Base-by-base conservation (phyloP, 495 filamentous ascomycete genomes). In the Penicilliopsis zonata region DNA sequence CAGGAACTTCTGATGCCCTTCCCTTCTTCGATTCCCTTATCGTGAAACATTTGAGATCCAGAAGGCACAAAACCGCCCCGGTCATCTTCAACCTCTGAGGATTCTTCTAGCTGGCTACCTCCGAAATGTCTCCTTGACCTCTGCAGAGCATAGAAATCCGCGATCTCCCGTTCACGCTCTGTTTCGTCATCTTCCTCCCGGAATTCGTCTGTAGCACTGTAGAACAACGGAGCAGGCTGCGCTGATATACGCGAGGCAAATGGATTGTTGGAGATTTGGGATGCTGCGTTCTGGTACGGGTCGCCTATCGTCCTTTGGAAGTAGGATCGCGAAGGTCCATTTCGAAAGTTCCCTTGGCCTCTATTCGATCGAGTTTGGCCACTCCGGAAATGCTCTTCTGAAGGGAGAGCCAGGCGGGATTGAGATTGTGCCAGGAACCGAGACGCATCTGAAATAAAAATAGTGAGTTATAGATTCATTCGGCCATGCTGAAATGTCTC, bases 341-440 rank as follows among this genome's bases (percentile, higher is more conserved):
- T 60, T 34, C 70, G 62, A 21, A 59, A 60, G 30, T 44, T 63
- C 41, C 46, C 59, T 37, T 59, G 55, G 31, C 44, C 56, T 26
- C 50, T 50, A 35, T 49, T 58, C 21, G 55, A 59, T 19, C 64
- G 59, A 32, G 67, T 66, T 43, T 61, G 51, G 19, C 62, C 66
- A 36, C 63, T 66, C 42, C 61, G 49, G 30, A 64, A 61, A 53
- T 52, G 35, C 39, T 67, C 71, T 30, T 82, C 78, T 14, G 70
- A 65, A 41, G 76, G 75, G 56, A 53, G 79, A 65, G 59, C 69
- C 71, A 85, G 59, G 31, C 86, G 78, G 20, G 90, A 93, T 62
- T 95, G 87, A 33, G 90, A 96, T 71, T 98, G 90, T 30, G 90
- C 86, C 40, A 98, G 77, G 53, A 98, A 98, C 31, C 80, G 80